Base-by-base conservation (phyloP, 148 eudicot genomes). In the Silene conica region DNA sequence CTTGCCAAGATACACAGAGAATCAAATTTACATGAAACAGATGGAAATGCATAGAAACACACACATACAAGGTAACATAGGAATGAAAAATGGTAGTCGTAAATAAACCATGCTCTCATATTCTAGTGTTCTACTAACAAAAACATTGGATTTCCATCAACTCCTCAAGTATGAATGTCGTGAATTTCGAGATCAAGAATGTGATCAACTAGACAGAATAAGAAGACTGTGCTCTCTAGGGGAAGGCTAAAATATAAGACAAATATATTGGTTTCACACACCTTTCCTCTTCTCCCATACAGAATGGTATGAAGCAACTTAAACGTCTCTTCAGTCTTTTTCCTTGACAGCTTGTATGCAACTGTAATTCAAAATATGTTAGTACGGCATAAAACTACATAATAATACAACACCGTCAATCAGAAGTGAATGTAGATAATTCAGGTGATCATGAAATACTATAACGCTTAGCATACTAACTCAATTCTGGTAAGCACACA, bases 271-370 rank as follows among this genome's bases (percentile, higher is more conserved):
- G 16, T 50, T 21, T 57, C 38, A 55, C 54, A 46, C 78, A 94
- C 97, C 98, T 91, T 91, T 73, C 90, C 98, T 84, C 90, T 85
- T 82, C 98, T 89, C 58, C 86, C 96, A 72, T 82, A 94, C 19
- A 94, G 88, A 81, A 92, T 81, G 58, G 84, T 81, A 83, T 94
- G 98, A 57, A 94, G 92, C 85, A 87, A 64, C 76, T 85, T 94
- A 59, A 87, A 76, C 21, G 86, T 84, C 6, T 94, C 97, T 23
- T 94, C 98, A 22, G 19, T 78, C 84, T 88, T 94, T 85, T 75
- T 86, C 85, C 80, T 92, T 26, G 98, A 88, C 73, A 94, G 78
- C 83, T 92, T 94, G 81, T 87, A 92, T 50, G 96, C 96, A 85
- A 94, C 98, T 76, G 79, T 72, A 63, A 55, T 69, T 41, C 20